These are phyloP conservation scores for Suillus alpinus DNA, from an alignment of 768 basidiomycete species.

Conservation along the genomic window DNA sequence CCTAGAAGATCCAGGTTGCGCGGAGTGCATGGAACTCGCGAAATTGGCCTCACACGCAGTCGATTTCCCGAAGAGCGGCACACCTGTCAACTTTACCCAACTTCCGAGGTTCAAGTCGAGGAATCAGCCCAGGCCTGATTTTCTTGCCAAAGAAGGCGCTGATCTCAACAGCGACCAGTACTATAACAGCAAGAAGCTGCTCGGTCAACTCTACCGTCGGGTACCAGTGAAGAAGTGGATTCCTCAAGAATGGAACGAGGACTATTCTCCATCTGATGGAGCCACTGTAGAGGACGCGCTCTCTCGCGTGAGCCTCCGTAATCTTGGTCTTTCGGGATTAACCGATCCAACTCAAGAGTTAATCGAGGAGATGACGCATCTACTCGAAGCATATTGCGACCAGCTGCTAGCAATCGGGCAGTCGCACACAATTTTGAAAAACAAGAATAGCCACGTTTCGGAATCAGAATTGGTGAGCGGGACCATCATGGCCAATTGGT, in stretches of 20 bases:
- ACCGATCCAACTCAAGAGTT: slow-evolving; percentile 23
- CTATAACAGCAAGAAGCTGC: slow-evolving; percentile 41
- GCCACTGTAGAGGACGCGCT: slow-evolving; percentile 25
- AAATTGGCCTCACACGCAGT: slow-evolving; percentile 46
- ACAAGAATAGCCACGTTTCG: slow-evolving; percentile 32
- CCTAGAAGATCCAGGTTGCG: slow-evolving; percentile 30
- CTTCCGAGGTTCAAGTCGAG: slow-evolving; percentile 30
- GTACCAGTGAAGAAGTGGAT: slow-evolving; percentile 37
- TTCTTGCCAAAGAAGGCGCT: slow-evolving; percentile 40
- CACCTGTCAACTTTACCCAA: slow-evolving; percentile 33
- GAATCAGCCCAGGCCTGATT: slow-evolving; percentile 36
- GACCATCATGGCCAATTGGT: slow-evolving; percentile 43
- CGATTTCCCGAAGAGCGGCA: slow-evolving; percentile 46
- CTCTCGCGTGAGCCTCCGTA: slow-evolving; percentile 19
- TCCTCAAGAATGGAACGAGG: slow-evolving; percentile 20
- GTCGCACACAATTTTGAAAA: slow-evolving; percentile 36
- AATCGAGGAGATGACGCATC: slow-evolving; percentile 35
- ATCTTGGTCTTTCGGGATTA: slow-evolving; percentile 32
- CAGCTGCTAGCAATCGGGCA: slow-evolving; percentile 34
- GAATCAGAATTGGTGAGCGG: slow-evolving; percentile 45
- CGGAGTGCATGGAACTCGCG: slow-evolving; percentile 40
- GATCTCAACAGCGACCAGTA: slow-evolving; percentile 20
- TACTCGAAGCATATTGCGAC: slow-evolving; percentile 35
- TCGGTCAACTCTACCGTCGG: slow-evolving; percentile 45
- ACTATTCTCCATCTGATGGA: slow-evolving; percentile 26